Base-by-base conservation (phyloP, 2,329 filamentous ascomycete genomes). In the Myriosclerotinia duriaeana region DNA sequence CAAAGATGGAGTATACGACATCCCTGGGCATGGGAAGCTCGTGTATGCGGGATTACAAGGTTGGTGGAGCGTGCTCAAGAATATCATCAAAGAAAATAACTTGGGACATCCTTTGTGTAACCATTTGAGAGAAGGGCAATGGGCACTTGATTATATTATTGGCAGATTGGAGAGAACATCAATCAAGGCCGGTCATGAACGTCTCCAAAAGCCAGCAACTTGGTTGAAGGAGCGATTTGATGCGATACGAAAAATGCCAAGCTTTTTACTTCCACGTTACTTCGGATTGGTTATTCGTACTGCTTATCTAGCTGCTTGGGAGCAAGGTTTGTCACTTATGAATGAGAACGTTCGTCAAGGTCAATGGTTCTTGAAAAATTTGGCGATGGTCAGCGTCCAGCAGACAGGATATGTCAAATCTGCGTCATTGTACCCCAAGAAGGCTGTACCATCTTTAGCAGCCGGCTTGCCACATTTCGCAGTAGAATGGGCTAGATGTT, bases 31-130 rank as follows among this genome's bases (percentile, higher is more conserved):
- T 75, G 94, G 93, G 2, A 87, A 90, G 67, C 84, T 97, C 53
- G 91, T 97, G 2, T 99, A 98, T 77, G 94, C 94, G 68, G 95
- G 95, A 68, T 83, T 99, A n/a, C 95, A 99, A 77, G 96, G 96
- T 48, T 99, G 95, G 94, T 97, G 94, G 93, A 97, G 93, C 76
- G 82, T 97, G 0, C 80, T 99, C 53, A 89, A 92, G 72, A 84
- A 90, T 66, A 89, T 99, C 69, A 91, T 98, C 72, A 85, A 84
- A 61, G 88, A 95, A 70, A 99, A 99, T 77, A 88, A 98, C 75
- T 85, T 99, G 11, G 95, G 91, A 0, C 95, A 99, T 76, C 91
- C 95, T 0, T 84, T 99, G 14, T 98, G 94, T 78, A 89, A 97
- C 74, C 94, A 99, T 75, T 85, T 99, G 6, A 89, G 95, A 61